Evolutionary conservation across 306 rosid genomes (phyloP).

Genomic region (Sesbania bispinosa): DNA sequence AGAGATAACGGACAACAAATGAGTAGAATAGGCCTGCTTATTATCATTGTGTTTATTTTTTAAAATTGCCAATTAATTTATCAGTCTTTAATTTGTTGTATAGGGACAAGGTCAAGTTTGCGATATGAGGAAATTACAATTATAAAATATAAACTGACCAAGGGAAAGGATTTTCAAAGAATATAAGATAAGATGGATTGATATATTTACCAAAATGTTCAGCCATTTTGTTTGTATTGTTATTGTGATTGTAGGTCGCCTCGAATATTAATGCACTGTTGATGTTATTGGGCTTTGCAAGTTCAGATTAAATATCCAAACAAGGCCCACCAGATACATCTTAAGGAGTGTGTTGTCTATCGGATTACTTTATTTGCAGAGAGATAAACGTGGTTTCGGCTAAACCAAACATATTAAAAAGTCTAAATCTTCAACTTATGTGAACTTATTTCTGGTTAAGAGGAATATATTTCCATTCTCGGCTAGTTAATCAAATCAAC

Average conservation of each 20-base stretch:
- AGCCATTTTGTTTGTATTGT: neutral
- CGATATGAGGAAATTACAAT: no score
- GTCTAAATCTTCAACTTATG: no score
- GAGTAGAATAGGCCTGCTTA: constrained; percentile 9
- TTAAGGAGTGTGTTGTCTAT: neutral
- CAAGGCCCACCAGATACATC: neutral
- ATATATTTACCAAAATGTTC: no score
- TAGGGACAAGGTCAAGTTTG: no score
- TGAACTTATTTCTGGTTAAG: no score
- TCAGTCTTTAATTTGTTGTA: neutral
- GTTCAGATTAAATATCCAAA: neutral
- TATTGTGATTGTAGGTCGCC: neutral
- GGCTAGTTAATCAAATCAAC: no score
- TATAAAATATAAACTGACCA: no score
- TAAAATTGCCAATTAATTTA: neutral
- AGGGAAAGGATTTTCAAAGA: no score
- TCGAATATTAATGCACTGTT: neutral
- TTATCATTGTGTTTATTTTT: constrained; percentile 30
- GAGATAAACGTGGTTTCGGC: neutral
- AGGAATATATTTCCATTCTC: no score
- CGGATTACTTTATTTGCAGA: neutral
- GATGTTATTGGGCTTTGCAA: neutral
- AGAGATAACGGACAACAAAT: neutral
- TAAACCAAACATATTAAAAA: no score
- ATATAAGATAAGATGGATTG: no score